Base-by-base conservation (phyloP, 176 grass and related monocot species). In the Dendrocalamus sinicus region DNA sequence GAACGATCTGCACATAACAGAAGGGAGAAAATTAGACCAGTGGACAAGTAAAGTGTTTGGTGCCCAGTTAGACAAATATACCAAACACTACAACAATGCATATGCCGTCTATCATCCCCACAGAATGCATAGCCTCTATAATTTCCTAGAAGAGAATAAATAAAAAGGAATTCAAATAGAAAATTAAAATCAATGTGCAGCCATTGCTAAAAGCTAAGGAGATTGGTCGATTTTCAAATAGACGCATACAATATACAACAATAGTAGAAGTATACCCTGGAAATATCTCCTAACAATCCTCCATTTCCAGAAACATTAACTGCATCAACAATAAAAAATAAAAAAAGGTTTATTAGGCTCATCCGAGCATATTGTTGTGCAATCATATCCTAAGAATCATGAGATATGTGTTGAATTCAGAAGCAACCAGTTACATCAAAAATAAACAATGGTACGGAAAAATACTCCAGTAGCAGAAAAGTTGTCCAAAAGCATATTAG, bases 221-320 rank as follows among this genome's bases (percentile, higher is more conserved):
- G 53, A 61, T 72, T 26, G 5, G 22, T 12, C 71, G 26, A 7
- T 41, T 67, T 68, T 57, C 65, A 83, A 43, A 66, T 22, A 46
- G 37, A 22, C 0, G 41, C 4, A 73, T 55, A 35, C 15, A 75
- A 45, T 1, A 82, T 19, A 30, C n/a, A 86, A 23, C 1, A 74
- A 75, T 17, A 23, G 32, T 61, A 75, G 72, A 84, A 81, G 32
- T 46, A 48, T 93, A 95, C 95, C 91, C 90, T 90, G 46, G 88
- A 86, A 88, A 95, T 95, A 84, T 91, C 77, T 32, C 81, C 69
- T 68, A 94, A 79, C 46, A 91, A 72, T 72, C 78, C 89, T 86
- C 75, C 90, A 77, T 88, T 86, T 81, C 84, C 93, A 89, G 67
- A 46, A 92, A 74, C 66, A 62, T 92, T 92, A 84, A 88, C 89